Conservation (phyloP, 1,139 yeast genomes). For the Yamadazyma jaroonii region DNA sequence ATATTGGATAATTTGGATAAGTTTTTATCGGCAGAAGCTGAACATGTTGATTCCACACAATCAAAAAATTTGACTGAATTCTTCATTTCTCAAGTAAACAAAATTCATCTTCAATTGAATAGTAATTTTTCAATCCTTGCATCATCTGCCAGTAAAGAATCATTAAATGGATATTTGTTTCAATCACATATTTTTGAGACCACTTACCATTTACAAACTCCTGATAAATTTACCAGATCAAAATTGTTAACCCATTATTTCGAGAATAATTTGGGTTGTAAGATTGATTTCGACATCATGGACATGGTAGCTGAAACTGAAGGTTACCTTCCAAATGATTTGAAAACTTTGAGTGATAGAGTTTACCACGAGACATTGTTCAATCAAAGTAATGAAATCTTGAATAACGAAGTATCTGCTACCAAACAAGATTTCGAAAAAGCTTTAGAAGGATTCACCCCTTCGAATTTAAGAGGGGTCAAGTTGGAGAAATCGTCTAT, state of each 20-base stretch:
- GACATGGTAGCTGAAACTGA: slow-evolving; percentile 82
- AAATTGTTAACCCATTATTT: slow-evolving; percentile 51
- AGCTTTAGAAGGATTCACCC: slow-evolving; percentile 68
- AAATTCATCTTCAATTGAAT: slow-evolving; percentile 33
- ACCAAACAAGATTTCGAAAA: slow-evolving; percentile 42
- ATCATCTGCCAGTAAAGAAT: slow-evolving; percentile 62
- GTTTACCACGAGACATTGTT: slow-evolving; percentile 66
- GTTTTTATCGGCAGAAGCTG: slow-evolving; percentile 68
- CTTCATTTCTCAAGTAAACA: slow-evolving; percentile 38
- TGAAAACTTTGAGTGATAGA: slow-evolving; percentile 70
- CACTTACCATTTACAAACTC: slow-evolving; percentile 60
- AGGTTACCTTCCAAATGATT: slow-evolving; percentile 84
- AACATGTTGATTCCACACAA: slow-evolving; percentile 60
- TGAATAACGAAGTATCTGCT: slow-evolving; percentile 16
- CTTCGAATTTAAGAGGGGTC: slow-evolving; percentile 83
- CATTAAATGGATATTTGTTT: slow-evolving; percentile 58
- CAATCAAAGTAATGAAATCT: slow-evolving; percentile 14
- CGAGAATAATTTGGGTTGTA: slow-evolving; percentile 25
- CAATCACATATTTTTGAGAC: slow-evolving; percentile 73
- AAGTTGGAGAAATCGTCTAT: slow-evolving; percentile 75
- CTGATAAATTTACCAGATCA: slow-evolving; percentile 62
- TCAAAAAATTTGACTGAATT: slow-evolving; percentile 58
- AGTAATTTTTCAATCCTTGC: slow-evolving; percentile 54
- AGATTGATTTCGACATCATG: slow-evolving; percentile 50
- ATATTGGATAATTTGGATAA: slow-evolving; percentile 81